Evolutionary conservation across 306 rosid genomes (phyloP).

Genomic region (Herpetospermum pedunculosum): DNA sequence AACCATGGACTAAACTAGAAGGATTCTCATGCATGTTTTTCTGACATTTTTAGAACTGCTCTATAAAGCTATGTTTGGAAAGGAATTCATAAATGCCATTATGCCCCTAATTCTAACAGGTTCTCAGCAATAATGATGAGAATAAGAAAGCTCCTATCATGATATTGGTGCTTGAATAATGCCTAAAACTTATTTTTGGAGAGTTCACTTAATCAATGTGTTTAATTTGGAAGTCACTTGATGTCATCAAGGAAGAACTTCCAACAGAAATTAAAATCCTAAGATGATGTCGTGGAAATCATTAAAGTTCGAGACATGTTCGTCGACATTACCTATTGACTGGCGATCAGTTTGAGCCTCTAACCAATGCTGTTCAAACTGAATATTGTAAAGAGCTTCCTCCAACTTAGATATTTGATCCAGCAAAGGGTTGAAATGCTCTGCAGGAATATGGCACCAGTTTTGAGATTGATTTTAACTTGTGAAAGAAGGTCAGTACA

Average conservation of each 20-base stretch:
- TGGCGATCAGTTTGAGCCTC: slow-evolving; percentile 93
- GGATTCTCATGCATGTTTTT: too few relatives aligned
- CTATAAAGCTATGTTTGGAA: too few relatives aligned
- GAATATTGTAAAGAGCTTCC: slow-evolving; percentile 83
- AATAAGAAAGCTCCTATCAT: not conserved
- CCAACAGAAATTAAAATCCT: not conserved
- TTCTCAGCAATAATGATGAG: not conserved
- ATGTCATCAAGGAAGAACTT: not conserved
- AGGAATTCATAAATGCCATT: not conserved
- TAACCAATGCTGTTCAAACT: slow-evolving; percentile 93
- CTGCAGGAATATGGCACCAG: slow-evolving; percentile 33
- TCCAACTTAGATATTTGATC: slow-evolving; percentile 83
- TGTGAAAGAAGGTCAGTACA: not conserved
- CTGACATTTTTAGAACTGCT: not conserved
- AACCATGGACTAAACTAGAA: too few relatives aligned
- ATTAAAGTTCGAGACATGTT: not conserved
- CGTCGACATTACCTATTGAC: slow-evolving; percentile 52
- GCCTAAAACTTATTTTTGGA: not conserved
- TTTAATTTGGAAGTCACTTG: not conserved
- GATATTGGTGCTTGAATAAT: not conserved
- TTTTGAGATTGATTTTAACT: not conserved
- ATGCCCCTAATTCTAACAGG: not conserved
- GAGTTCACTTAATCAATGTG: not conserved
- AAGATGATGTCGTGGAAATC: not conserved
- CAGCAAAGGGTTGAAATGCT: slow-evolving; percentile 76